Conservation (phyloP, 495 filamentous ascomycete genomes). For the Letharia lupina region DNA sequence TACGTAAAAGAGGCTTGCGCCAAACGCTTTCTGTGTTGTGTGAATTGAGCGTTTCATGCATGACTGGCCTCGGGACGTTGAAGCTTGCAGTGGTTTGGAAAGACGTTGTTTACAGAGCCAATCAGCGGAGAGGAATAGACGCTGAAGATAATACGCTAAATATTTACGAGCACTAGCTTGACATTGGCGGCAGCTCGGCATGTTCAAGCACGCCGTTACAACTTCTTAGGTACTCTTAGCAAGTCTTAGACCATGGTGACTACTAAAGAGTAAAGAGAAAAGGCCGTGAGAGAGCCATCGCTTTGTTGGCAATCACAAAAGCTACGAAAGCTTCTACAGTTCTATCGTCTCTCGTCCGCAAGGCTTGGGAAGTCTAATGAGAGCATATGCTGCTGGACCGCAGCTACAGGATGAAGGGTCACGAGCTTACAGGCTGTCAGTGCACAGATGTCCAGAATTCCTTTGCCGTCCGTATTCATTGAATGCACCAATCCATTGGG, state of each 20-base stretch:
- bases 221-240: neutral
- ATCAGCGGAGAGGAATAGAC: slow-evolving; percentile 3
- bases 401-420: neutral
- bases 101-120: slow-evolving; percentile 13
- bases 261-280: neutral
- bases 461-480: neutral
- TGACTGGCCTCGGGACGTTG: slow-evolving; percentile 3
- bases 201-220: neutral
- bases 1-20: neutral
- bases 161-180: neutral
- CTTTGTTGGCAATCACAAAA: neutral
- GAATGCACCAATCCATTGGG: neutral
- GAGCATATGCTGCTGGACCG: neutral
- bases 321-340: neutral
- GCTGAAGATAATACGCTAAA: slow-evolving; percentile 8
- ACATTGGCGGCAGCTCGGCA: neutral
- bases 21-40: slow-evolving; percentile 14
- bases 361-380: neutral
- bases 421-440: neutral
- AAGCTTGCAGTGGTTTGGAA: slow-evolving; percentile 2
- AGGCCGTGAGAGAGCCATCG: neutral
- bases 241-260: neutral
- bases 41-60: slow-evolving; percentile 8
- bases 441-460: neutral
- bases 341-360: neutral